A percentile compares a stretch with the other conserved stretches of the same genome.
These are phyloP conservation scores for Paxillus involutus DNA, from an alignment of 768 basidiomycete species.

Conservation along the genomic window DNA sequence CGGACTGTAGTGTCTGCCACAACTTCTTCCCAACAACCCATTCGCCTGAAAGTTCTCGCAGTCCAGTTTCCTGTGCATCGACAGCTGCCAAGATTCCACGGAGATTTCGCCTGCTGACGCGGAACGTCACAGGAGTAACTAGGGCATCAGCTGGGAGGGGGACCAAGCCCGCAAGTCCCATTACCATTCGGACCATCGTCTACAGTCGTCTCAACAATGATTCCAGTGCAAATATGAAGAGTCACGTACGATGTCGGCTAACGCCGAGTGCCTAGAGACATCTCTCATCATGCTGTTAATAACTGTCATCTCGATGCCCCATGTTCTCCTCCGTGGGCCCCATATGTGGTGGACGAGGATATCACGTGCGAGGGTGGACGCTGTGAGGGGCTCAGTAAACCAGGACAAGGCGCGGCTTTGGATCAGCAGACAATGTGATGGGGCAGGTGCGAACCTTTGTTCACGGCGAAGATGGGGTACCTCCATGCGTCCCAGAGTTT, in stretches of 20 bases:
- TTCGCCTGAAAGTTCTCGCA: slow-evolving; percentile 85
- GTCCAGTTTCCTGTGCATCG: slow-evolving; percentile 75
- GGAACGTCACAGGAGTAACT: slow-evolving; percentile 92
- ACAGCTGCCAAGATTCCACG: slow-evolving; percentile 77
- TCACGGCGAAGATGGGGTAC: slow-evolving; percentile 61
- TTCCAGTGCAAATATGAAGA: not conserved
- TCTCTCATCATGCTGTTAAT: slow-evolving; percentile 85
- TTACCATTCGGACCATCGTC: slow-evolving; percentile 56
- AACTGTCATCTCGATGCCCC: slow-evolving; percentile 95
- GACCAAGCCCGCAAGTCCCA: slow-evolving; percentile 77
- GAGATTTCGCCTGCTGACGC: slow-evolving; percentile 67
- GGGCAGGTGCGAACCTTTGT: slow-evolving; percentile 51
- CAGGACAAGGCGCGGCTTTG: not conserved
- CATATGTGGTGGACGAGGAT: slow-evolving; percentile 77
- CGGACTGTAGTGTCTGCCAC: slow-evolving; percentile 83
- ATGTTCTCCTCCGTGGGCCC: slow-evolving; percentile 86
- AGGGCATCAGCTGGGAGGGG: slow-evolving; percentile 91
- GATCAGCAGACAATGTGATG: no score
- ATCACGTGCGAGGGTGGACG: slow-evolving; percentile 52
- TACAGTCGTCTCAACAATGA: slow-evolving; percentile 19
- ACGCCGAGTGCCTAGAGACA: slow-evolving; percentile 72
- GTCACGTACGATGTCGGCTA: slow-evolving; percentile 75
- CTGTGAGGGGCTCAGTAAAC: slow-evolving; percentile 12
- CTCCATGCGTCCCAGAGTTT: slow-evolving; percentile 73
- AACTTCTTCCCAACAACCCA: slow-evolving; percentile 95